These are phyloP conservation scores for Handroanthus guayacan DNA, from an alignment of 257 asterid species.

Conservation along the genomic window DNA sequence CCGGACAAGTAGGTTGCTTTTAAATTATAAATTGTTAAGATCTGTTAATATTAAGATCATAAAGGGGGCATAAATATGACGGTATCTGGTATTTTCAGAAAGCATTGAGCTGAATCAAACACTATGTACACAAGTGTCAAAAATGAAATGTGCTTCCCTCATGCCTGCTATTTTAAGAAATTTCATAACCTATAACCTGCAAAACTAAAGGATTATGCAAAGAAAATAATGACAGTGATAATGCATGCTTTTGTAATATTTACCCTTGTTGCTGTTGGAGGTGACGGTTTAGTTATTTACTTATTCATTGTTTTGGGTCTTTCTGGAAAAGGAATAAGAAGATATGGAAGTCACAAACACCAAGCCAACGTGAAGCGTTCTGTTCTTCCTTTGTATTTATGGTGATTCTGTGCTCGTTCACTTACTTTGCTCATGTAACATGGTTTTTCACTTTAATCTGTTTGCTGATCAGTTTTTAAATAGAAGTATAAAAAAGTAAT, in stretches of 20 bases:
- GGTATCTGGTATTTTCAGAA: background rate
- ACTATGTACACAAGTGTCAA: background rate
- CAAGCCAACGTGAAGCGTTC: no score
- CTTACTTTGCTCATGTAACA: no score
- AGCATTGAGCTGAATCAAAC: background rate
- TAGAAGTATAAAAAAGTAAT: background rate
- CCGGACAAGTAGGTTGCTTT: constrained; percentile 59
- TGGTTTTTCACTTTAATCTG: background rate
- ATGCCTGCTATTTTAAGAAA: constrained; percentile 12
- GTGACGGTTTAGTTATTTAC: no score
- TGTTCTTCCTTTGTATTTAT: no score
- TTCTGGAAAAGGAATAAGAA: no score
- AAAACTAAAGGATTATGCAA: background rate
- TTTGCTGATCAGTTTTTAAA: constrained; percentile 1
- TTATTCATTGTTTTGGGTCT: no score
- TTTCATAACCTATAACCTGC: background rate
- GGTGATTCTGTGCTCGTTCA: no score
- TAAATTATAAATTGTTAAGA: background rate
- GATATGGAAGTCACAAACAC: no score
- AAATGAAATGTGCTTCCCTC: background rate
- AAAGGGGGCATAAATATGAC: background rate
- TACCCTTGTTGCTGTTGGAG: background rate
- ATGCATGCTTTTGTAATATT: no score
- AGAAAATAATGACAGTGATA: background rate
- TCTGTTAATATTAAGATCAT: background rate